Conservation (phyloP, 306 rosid species). For the Inga leiocalycina region DNA sequence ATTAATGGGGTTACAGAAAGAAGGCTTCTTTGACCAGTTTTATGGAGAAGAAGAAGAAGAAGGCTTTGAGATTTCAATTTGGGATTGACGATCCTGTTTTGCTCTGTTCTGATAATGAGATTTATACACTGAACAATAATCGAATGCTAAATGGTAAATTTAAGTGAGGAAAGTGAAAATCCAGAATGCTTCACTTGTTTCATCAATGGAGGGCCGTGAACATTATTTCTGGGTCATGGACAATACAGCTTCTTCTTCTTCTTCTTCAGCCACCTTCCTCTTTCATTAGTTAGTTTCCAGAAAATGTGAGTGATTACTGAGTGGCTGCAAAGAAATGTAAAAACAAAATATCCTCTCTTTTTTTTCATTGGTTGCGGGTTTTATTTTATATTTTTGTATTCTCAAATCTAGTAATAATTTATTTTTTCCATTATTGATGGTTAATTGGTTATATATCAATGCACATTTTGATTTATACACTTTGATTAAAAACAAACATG, state of each 20-base stretch:
- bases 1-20: not conserved
- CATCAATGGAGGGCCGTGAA: not conserved
- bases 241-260: not conserved
- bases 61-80: conserved; percentile 26
- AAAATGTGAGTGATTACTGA: not conserved
- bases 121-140: too few relatives aligned
- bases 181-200: not conserved
- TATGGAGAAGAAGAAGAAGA: conserved; percentile 23
- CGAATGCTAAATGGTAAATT: too few relatives aligned
- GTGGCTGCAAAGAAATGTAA: not conserved
- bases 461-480: too few relatives aligned
- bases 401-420: not conserved
- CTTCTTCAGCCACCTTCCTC: not conserved
- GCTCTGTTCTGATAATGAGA: not conserved
- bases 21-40: conserved; percentile 24
- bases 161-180: too few relatives aligned
- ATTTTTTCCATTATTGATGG: not conserved
- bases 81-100: not conserved
- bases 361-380: not conserved
- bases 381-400: not conserved
- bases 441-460: not conserved
- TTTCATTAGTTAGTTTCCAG: not conserved
- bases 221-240: not conserved
- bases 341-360: not conserved
- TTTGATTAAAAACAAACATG: too few relatives aligned